phyloP scores from a whole-genome alignment of 202 grass and related monocot species.

The Setaria viridis region DNA sequence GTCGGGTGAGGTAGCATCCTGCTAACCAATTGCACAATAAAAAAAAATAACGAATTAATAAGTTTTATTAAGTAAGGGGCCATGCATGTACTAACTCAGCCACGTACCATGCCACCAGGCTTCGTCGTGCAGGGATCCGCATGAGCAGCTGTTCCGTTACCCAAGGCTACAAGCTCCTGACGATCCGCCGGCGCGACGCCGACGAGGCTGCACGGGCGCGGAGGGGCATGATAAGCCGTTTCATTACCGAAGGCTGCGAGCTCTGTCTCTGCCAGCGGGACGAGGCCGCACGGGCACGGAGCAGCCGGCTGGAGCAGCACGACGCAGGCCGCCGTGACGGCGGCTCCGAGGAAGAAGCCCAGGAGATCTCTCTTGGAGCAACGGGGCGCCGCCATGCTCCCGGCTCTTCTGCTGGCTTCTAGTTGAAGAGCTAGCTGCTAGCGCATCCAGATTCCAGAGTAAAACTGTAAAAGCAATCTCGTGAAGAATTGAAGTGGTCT shows the following conservation, averaged over 20 bases:
- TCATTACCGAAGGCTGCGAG: constrained; percentile 4
- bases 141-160: constrained; percentile 10
- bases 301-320: neutral
- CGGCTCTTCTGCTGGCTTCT: no score
- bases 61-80: no score
- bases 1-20: no score
- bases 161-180: constrained; percentile 2
- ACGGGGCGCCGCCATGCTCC: no score
- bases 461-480: no score
- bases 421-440: no score
- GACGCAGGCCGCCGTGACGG: no score
- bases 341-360: neutral
- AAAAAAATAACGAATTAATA: no score
- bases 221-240: constrained; percentile 1
- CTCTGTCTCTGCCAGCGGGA: neutral
- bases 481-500: no score
- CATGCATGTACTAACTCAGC: no score
- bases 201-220: neutral
- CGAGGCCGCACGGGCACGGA: constrained; percentile 9
- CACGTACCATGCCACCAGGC: neutral
- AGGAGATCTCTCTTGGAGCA: neutral
- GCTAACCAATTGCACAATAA: no score
- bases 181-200: neutral
- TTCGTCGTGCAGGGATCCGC: neutral
- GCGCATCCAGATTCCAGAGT: no score